Base-by-base conservation (phyloP, 2,329 filamentous ascomycete genomes). In the Colletotrichum sp. region DNA sequence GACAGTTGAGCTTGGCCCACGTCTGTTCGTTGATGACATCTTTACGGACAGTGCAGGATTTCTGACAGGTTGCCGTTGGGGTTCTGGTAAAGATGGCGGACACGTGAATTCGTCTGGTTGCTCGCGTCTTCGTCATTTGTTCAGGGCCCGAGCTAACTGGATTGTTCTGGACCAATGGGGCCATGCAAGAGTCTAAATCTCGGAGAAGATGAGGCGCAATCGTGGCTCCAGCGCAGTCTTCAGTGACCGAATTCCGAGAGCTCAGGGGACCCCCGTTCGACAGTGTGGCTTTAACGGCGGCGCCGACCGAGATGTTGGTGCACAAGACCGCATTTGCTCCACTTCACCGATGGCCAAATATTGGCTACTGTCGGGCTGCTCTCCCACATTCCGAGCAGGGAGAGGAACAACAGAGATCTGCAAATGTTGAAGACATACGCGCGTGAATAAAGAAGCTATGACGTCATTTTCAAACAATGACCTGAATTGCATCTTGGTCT, bases 1-100 rank as follows among this genome's bases (percentile, higher is more conserved):
- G 18, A n/a, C 48, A 43, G 56, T 26, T 30, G 18, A 36, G 16
- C 68, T 72, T 72, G 72, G 72, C 72, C 36, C 28, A 71, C 68
- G 72, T 74, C 48, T 74, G 52, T 52, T 52, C 43, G 43, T 52
- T 52, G 24, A 58, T 58, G 55, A 58, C 55, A 58, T 58, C 1
- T 58, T 58, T 21, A 58, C 24, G 26, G 24, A 58, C 21, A 24
- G 0, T 58, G 55, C n/a, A 28, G 26, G 26, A 28, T 58, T 26
- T 58, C 55, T 58, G 55, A 58, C 21, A 52, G 43, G 6, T 21
- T 21, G 3, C 2, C n/a, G 0, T 52, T 58, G 5, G 55, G 24
- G 16, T 34, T 34, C 34, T 34, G 34, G 34, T 34, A 10, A 18
- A 58, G 13, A 58, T 1, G 24, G 43, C 43, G n/a, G 43, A 52